phyloP scores from a whole-genome alignment of 257 asterid species.

The Eustoma russellianum region DNA sequence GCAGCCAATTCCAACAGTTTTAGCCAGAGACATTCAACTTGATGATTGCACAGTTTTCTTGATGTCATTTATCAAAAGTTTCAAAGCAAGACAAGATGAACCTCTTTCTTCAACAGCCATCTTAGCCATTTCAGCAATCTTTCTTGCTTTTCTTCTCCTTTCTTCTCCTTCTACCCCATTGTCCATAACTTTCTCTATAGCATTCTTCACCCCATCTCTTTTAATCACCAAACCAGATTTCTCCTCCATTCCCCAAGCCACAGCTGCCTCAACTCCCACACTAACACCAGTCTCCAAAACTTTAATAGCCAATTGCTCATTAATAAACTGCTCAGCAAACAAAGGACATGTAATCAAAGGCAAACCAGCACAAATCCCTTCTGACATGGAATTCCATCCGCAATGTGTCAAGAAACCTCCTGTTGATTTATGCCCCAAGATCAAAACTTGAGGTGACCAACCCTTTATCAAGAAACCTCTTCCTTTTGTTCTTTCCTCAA shows the following conservation, averaged over 20 bases:
- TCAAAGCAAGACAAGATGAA: slow-evolving; percentile 30
- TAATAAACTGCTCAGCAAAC: slow-evolving; percentile 71
- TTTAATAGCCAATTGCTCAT: slow-evolving; percentile 53
- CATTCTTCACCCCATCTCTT: slow-evolving; percentile 33
- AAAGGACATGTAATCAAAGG: slow-evolving; percentile 80
- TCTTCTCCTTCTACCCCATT: slow-evolving; percentile 33
- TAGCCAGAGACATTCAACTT: too few species aligned
- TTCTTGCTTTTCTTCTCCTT: slow-evolving; percentile 28
- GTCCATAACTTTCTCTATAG: slow-evolving; percentile 33
- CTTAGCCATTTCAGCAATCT: slow-evolving; percentile 28
- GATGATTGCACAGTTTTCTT: not conserved
- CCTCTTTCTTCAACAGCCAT: slow-evolving; percentile 39
- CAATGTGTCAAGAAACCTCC: slow-evolving; percentile 74
- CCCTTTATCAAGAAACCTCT: slow-evolving; percentile 59
- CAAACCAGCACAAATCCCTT: slow-evolving; percentile 57
- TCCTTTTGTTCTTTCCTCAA: slow-evolving; percentile 47
- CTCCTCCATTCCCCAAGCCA: slow-evolving; percentile 73
- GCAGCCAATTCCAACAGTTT: too few species aligned
- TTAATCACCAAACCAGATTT: slow-evolving; percentile 43
- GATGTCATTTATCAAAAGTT: slow-evolving; percentile 37
- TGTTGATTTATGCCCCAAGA: slow-evolving; percentile 46
- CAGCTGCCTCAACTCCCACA: slow-evolving; percentile 60
- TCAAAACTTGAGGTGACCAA: slow-evolving; percentile 83
- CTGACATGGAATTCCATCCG: slow-evolving; percentile 85
- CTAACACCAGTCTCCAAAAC: slow-evolving; percentile 47